phyloP scores from a whole-genome alignment of 495 filamentous ascomycete species.

The Staphylotrichum tortipilum region DNA sequence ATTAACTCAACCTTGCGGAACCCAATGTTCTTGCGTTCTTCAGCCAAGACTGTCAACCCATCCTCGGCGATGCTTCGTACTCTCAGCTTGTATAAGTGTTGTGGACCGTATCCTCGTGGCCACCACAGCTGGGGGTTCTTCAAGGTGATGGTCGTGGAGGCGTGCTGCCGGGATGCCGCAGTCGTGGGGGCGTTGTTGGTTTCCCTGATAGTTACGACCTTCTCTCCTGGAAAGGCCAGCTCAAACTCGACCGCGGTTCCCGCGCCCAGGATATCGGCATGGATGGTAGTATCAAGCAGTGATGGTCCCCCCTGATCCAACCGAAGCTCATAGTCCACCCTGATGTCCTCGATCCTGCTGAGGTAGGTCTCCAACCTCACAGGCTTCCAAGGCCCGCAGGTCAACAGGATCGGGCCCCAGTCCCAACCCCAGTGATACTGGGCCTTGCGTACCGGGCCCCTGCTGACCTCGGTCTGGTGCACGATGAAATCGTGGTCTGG shows the following conservation, averaged over 20 bases:
- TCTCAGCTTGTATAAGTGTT: slow-evolving; percentile 51
- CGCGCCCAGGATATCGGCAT: slow-evolving; percentile 16
- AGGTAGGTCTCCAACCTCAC: slow-evolving; percentile 55
- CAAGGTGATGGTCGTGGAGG: slow-evolving; percentile 14
- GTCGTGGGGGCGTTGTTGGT: not conserved
- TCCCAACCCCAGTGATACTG: slow-evolving; percentile 61
- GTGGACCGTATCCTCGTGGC: slow-evolving; percentile 53
- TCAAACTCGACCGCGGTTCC: slow-evolving; percentile 1
- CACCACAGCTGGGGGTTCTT: slow-evolving; percentile 31
- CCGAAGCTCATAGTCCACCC: slow-evolving; percentile 39
- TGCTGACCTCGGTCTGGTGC: slow-evolving; percentile 37
- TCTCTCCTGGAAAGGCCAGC: not conserved
- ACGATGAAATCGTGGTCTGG: slow-evolving; percentile 40
- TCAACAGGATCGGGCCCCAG: slow-evolving; percentile 67
- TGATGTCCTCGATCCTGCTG: slow-evolving; percentile 48
- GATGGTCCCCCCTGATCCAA: not conserved
- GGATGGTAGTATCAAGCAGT: slow-evolving; percentile 34
- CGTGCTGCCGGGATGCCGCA: not conserved
- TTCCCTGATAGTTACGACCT: not conserved
- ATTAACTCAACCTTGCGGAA: slow-evolving; percentile 54
- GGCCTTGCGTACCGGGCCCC: slow-evolving; percentile 38
- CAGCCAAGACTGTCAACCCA: slow-evolving; percentile 18
- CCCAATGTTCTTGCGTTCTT: slow-evolving; percentile 48
- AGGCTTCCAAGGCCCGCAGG: slow-evolving; percentile 66
- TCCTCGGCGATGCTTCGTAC: slow-evolving; percentile 33